These are phyloP conservation scores for Dillenia turbinata DNA, from an alignment of 164 flowering plant species.

Conservation along the genomic window DNA sequence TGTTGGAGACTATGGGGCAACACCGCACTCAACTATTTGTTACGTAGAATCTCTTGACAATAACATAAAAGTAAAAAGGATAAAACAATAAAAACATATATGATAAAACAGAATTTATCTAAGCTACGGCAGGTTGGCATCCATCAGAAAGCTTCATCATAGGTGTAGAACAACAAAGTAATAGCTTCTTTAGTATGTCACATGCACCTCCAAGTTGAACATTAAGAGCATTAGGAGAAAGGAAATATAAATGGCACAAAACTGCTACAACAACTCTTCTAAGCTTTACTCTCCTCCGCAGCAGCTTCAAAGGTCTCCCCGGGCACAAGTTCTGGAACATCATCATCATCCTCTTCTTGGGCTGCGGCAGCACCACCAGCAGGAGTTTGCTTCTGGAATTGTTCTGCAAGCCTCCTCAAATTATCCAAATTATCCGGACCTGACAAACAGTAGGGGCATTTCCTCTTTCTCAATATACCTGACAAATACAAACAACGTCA, in stretches of 20 bases:
- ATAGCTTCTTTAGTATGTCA: slow-evolving; percentile 9
- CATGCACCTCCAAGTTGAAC: neutral
- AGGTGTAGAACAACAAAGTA: slow-evolving; percentile 1
- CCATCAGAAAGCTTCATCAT: neutral
- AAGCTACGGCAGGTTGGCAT: no score
- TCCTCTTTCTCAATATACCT: no score
- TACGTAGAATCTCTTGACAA: no score
- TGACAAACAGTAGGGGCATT: slow-evolving; percentile 6
- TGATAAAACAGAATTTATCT: no score
- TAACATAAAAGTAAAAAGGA: no score
- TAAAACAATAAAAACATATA: no score
- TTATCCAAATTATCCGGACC: slow-evolving; percentile 74
- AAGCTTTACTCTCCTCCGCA: slow-evolving; percentile 35
- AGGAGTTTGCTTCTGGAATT: slow-evolving; percentile 54
- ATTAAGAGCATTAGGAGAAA: slow-evolving; percentile 4
- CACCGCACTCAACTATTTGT: no score
- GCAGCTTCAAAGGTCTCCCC: slow-evolving; percentile 59
- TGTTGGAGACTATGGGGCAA: no score
- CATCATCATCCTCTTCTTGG: slow-evolving; percentile 55
- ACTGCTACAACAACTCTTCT: slow-evolving; percentile 7
- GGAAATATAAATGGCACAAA: neutral
- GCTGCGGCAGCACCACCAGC: slow-evolving; percentile 17
- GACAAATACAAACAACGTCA: neutral
- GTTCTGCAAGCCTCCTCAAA: slow-evolving; percentile 63
- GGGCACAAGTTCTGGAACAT: slow-evolving; percentile 54